These are phyloP conservation scores for Cytauxzoon felis DNA, from an alignment of 169 alveolate genomes.

Conservation along the genomic window DNA sequence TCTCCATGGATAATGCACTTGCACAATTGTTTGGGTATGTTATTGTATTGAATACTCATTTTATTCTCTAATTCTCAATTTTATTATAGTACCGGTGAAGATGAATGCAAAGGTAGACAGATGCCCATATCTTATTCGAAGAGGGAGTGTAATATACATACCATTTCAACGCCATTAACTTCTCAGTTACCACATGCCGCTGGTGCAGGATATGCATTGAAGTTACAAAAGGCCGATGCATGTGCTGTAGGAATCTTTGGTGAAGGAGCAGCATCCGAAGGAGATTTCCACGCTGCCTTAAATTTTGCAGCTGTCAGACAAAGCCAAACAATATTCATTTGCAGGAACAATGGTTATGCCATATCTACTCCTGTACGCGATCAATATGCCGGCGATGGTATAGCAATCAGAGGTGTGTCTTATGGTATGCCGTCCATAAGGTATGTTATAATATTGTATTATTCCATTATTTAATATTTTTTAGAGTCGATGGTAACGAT, in stretches of 20 bases:
- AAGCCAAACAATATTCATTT: conserved; percentile 89
- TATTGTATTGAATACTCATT: too few relatives aligned
- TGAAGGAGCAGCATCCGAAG: conserved; percentile 98
- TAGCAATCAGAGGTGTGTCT: conserved; percentile 92
- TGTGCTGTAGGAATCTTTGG: conserved; percentile 91
- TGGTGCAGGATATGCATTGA: conserved; percentile 93
- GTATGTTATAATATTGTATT: not conserved
- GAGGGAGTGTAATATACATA: conserved; percentile 78
- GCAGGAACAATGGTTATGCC: conserved; percentile 94
- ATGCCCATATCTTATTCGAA: conserved; percentile 95
- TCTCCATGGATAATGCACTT: conserved; percentile 76
- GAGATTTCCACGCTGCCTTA: conserved; percentile 92
- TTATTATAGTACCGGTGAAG: conserved; percentile 75
- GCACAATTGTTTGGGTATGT: conserved; percentile 71
- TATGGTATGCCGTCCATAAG: conserved; percentile 89
- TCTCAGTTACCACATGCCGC: conserved; percentile 94
- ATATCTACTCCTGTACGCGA: conserved; percentile 91
- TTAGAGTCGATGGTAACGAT: conserved; percentile 87
- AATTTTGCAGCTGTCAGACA: conserved; percentile 91
- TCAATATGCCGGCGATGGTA: conserved; percentile 93
- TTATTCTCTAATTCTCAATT: conserved; percentile 66
- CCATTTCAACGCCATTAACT: conserved; percentile 92
- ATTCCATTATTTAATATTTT: not conserved
- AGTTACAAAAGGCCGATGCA: conserved; percentile 78
- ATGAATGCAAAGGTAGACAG: conserved; percentile 93